Conservation (phyloP, 1,284 basidiomycete genomes). For the Paramarasmius palmivorus region DNA sequence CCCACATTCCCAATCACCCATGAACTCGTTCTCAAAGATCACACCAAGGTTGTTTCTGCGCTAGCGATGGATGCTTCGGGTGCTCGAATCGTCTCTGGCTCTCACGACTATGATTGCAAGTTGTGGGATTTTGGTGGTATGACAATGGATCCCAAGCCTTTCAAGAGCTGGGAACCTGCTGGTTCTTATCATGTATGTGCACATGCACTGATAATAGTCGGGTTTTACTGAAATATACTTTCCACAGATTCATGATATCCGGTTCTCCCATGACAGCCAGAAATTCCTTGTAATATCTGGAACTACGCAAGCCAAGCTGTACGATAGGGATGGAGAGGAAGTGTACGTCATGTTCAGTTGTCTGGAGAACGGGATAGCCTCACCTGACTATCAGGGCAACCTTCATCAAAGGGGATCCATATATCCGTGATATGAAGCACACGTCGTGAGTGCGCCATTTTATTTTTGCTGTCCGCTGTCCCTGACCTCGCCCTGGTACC, state of each 20-base stretch:
- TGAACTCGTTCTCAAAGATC: slow-evolving; percentile 89
- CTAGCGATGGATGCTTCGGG: slow-evolving; percentile 92
- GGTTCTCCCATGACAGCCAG: slow-evolving; percentile 86
- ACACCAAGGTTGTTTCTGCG: slow-evolving; percentile 93
- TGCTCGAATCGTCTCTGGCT: slow-evolving; percentile 87
- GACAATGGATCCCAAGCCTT: slow-evolving; percentile 86
- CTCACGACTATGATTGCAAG: slow-evolving; percentile 96
- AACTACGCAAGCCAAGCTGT: slow-evolving; percentile 86
- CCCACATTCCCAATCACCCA: slow-evolving; percentile 82
- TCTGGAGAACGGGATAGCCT: slow-evolving; percentile 36
- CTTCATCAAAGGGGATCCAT: slow-evolving; percentile 95
- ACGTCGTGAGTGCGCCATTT: slow-evolving; percentile 65
- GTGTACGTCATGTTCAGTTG: slow-evolving; percentile 54
- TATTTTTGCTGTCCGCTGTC: slow-evolving; percentile 5
- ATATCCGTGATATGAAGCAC: slow-evolving; percentile 98
- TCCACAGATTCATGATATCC: slow-evolving; percentile 81
- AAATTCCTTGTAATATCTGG: slow-evolving; percentile 87
- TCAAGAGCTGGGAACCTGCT: slow-evolving; percentile 93
- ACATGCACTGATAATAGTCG: slow-evolving; percentile 13
- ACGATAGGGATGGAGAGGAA: slow-evolving; percentile 88
- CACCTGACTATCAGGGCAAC: slow-evolving; percentile 68
- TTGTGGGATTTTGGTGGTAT: slow-evolving; percentile 99
- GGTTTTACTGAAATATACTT: slow-evolving; percentile 14
- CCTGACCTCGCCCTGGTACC: slow-evolving; percentile 5
- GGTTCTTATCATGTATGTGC: slow-evolving; percentile 86